Conservation (phyloP, 1,139 yeast genomes). For the Kodamaea arcana region DNA sequence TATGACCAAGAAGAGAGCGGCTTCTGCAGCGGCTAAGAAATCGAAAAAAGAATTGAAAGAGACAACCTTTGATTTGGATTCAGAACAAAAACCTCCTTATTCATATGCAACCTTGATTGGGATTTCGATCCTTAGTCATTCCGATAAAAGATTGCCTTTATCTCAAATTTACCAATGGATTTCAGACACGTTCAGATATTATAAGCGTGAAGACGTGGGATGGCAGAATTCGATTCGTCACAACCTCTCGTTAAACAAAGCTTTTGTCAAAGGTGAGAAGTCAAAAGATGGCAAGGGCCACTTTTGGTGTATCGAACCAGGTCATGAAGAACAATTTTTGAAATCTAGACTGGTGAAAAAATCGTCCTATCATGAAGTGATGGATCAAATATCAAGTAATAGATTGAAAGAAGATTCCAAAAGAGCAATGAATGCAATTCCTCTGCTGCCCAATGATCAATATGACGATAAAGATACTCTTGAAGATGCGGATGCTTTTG, state of each 20-base stretch:
- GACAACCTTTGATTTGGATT: constrained; percentile 34
- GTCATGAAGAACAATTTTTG: constrained; percentile 77
- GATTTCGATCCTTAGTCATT: constrained; percentile 86
- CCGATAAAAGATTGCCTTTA: constrained; percentile 72
- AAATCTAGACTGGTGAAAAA: constrained; percentile 54
- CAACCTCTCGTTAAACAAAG: constrained; percentile 78
- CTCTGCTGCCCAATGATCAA: constrained; percentile 34
- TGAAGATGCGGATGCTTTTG: neutral
- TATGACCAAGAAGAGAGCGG: constrained; percentile 2
- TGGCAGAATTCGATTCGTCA: constrained; percentile 94
- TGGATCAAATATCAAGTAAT: constrained; percentile 33
- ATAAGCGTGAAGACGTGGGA: constrained; percentile 82
- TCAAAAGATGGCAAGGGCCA: constrained; percentile 97
- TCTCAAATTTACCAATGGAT: constrained; percentile 95
- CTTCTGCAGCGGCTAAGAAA: constrained; percentile 16
- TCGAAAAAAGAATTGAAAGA: constrained; percentile 25
- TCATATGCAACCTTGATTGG: constrained; percentile 94
- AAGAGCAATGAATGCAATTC: constrained; percentile 24
- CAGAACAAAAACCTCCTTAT: constrained; percentile 77
- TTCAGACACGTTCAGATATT: constrained; percentile 78
- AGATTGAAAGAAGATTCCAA: constrained; percentile 13
- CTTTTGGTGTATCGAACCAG: constrained; percentile 88
- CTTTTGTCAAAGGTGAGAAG: constrained; percentile 84
- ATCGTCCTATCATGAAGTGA: constrained; percentile 42
- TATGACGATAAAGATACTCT: constrained; percentile 3